Evolutionary conservation across 495 filamentous ascomycete genomes (phyloP).

Genomic region (Daldinia loculata): DNA sequence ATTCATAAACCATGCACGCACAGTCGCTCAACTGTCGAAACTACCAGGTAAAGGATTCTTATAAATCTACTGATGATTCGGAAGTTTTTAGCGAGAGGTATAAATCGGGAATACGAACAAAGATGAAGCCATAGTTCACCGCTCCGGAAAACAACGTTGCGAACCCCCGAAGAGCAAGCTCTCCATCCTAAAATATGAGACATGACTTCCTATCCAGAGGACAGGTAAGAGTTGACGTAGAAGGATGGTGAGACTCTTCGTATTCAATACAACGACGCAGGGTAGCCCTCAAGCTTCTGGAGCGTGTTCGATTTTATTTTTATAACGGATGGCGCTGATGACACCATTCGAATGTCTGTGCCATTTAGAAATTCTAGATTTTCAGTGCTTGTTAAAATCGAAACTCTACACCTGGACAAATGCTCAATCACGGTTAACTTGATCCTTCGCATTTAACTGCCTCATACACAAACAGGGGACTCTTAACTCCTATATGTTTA

Average conservation of each 20-base stretch:
- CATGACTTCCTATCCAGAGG: neutral
- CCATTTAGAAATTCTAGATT: neutral
- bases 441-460: slow-evolving; percentile 1
- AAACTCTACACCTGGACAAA: neutral
- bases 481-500: neutral
- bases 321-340: neutral
- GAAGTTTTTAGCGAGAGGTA: neutral
- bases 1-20: neutral
- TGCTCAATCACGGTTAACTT: neutral
- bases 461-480: neutral
- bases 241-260: neutral
- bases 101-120: neutral
- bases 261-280: neutral
- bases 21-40: neutral
- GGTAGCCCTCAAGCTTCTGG: neutral
- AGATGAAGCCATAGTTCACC: neutral
- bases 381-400: neutral
- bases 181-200: neutral
- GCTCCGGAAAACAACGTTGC: neutral
- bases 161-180: neutral
- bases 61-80: neutral
- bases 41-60: neutral
- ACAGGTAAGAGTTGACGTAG: neutral
- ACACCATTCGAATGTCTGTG: neutral
- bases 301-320: neutral